Evolutionary conservation across 106 monocot species (phyloP), one percentile per base, ranked within the genome.

Genomic region (Acorus calamus): DNA sequence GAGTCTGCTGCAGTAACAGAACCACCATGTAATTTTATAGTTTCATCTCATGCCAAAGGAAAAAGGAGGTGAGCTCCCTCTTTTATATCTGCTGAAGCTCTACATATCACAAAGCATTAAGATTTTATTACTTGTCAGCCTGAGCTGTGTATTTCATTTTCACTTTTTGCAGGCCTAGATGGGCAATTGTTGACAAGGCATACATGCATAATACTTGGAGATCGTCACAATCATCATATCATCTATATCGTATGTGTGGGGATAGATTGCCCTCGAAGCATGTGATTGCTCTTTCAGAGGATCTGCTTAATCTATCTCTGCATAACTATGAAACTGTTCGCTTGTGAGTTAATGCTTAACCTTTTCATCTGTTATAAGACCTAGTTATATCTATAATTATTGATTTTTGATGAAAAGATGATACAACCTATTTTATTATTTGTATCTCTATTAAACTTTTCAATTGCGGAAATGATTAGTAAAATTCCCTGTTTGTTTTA

Each of bases 201-300:
- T 82, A 88, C 71, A 75, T 98, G 85, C 96, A 98, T 73, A 98
- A 87, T 70, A 88, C 75, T 63, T 98, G 91, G 96, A 82, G 96
- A 67, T 78, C 85, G 4, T 91, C 96, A 46, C 96, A 92, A 70
- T 80, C 85, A 80, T 74, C 85, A 45, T 88, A 92, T 79, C 88
- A 92, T 79, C 87, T 74, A 61, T 98, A 76, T 64, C 81, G 88
- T 49, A 77, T 53, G 7, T 73, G 83, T 79, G 62, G 14, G 44
- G 70, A 71, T 49, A 63, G 91, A 57, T 81, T 71, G 71, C 91
- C 88, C 59, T 80, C 96, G 46, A 78, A 77, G 44, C 70, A 67
- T 28, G 66, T 83, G 43, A 63, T 80, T 69, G 71, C 68, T 81
- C 76, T 98, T 56, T 55, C 83, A 72, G 85, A 98, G 14, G 91